Percentiles rank a stretch among this genome's conserved stretches.
These are phyloP conservation scores for Trichoderma pleuroti DNA, from an alignment of 2,329 filamentous ascomycete species.

Conservation along the genomic window DNA sequence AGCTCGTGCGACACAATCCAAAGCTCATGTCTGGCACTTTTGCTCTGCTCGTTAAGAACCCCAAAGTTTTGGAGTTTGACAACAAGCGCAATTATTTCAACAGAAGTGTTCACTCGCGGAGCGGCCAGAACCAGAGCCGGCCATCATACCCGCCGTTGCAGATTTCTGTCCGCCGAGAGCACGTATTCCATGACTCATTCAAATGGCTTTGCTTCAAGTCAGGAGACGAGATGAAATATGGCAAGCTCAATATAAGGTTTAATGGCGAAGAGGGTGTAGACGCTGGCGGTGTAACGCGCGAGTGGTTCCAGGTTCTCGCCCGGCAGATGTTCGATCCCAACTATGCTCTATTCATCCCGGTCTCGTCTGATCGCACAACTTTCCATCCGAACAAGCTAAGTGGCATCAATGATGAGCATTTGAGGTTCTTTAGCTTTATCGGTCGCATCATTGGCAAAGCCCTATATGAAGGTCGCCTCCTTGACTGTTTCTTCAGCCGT, in stretches of 20 bases:
- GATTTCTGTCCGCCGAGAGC: constrained; percentile 84
- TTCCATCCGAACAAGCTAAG: constrained; percentile 98
- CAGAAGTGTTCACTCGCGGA: constrained; percentile 74
- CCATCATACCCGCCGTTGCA: constrained; percentile 71
- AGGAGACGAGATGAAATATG: constrained; percentile 97
- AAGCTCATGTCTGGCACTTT: constrained; percentile 99
- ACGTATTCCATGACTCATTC: constrained; percentile 98
- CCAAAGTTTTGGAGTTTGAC: constrained; percentile 97
- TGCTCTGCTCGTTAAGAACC: constrained; percentile 93
- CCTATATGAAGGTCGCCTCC: constrained; percentile 88
- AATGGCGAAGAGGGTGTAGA: constrained; percentile 97
- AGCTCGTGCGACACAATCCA: constrained; percentile 93
- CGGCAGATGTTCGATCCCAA: constrained; percentile 99
- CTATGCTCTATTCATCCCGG: constrained; percentile 93
- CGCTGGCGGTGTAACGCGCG: constrained; percentile 92
- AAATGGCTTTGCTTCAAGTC: constrained; percentile 97
- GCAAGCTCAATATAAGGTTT: constrained; percentile 97
- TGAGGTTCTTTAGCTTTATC: constrained; percentile 99
- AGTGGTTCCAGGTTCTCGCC: constrained; percentile 98
- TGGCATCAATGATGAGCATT: constrained; percentile 88
- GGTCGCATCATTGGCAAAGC: constrained; percentile 98
- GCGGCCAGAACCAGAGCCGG: constrained; percentile 65
- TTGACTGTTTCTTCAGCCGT: constrained; percentile 98
- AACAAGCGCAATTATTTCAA: constrained; percentile 99
- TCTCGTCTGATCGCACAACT: constrained; percentile 94